Evolutionary conservation across 805 yeast genomes (phyloP).

Genomic region (Myxozyma monticola): DNA sequence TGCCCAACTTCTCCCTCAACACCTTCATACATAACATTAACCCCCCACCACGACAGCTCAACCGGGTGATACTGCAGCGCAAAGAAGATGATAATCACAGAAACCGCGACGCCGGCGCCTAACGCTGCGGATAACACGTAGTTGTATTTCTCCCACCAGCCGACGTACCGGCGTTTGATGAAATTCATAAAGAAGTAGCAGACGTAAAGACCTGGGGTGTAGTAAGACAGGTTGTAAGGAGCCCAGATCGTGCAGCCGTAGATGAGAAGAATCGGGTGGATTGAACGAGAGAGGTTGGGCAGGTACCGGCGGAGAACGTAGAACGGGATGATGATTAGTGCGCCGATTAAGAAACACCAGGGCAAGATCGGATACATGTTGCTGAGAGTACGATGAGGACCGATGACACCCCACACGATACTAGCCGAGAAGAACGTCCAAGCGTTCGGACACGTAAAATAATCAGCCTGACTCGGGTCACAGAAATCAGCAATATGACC

Average conservation of each 20-base stretch:
- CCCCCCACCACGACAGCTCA: slow-evolving; percentile 66
- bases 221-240: slow-evolving; percentile 35
- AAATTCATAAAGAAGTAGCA: slow-evolving; percentile 60
- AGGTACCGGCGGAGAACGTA: slow-evolving; percentile 4
- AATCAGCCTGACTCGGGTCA: slow-evolving; percentile 43
- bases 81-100: slow-evolving; percentile 59
- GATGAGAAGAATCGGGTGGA: slow-evolving; percentile 21
- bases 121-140: slow-evolving; percentile 65
- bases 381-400: slow-evolving; percentile 61
- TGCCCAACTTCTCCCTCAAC: slow-evolving; percentile 26
- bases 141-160: slow-evolving; percentile 79
- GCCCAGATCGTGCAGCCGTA: slow-evolving; percentile 44
- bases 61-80: slow-evolving; percentile 48
- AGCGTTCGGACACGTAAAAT: slow-evolving; percentile 51
- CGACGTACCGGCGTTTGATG: slow-evolving; percentile 54
- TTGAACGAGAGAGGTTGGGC: background rate
- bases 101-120: slow-evolving; percentile 66
- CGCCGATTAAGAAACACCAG: slow-evolving; percentile 63
- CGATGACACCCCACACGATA: slow-evolving; percentile 64
- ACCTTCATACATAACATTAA: slow-evolving; percentile 33
- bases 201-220: slow-evolving; percentile 30
- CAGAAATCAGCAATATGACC: slow-evolving; percentile 47
- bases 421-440: slow-evolving; percentile 56
- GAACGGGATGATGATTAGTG: slow-evolving; percentile 36
- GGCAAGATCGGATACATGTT: slow-evolving; percentile 55